phyloP scores from a whole-genome alignment of 2,329 filamentous ascomycete genomes.

The Colletotrichum eremochloae region DNA sequence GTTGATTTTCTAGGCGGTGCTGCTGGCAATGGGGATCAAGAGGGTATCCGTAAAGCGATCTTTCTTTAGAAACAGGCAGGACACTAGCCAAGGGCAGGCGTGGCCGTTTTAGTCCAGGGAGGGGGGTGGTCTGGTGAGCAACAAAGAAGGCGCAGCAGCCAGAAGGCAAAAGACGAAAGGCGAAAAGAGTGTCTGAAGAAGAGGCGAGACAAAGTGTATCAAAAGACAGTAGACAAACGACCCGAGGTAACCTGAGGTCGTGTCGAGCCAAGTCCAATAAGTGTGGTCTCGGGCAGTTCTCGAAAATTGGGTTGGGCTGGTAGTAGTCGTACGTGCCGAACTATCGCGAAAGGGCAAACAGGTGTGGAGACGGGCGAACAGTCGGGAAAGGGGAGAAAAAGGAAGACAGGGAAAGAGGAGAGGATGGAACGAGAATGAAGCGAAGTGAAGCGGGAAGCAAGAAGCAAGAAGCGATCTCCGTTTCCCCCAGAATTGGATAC shows the following conservation, averaged over 20 bases:
- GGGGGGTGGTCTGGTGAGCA: conserved; percentile 19
- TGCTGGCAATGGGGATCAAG: conserved; percentile 11
- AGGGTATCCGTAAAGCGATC: conserved; percentile 6
- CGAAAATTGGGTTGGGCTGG: conserved; percentile 19
- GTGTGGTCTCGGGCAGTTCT: conserved; percentile 30
- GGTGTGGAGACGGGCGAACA: conserved; percentile 18
- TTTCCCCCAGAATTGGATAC: conserved; percentile 42
- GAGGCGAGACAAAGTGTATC: conserved; percentile 13
- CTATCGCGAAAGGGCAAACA: conserved; percentile 32
- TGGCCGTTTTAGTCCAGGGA: conserved; percentile 27
- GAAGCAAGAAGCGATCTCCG: conserved; percentile 34
- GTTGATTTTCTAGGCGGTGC: conserved; percentile 17
- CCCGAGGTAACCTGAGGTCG: neutral
- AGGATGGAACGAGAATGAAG: conserved; percentile 26
- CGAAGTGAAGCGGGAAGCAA: conserved; percentile 29
- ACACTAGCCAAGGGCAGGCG: conserved; percentile 30
- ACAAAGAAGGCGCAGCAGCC: conserved; percentile 37
- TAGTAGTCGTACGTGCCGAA: conserved; percentile 11
- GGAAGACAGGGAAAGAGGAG: neutral
- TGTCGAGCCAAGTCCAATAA: conserved; percentile 1
- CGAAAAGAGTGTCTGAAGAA: conserved; percentile 32
- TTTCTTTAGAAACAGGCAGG: conserved; percentile 36
- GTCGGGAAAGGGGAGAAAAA: conserved; percentile 15
- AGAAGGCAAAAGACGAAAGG: conserved; percentile 36
- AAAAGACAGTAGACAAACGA: conserved; percentile 1